Evolutionary conservation across 2,329 filamentous ascomycete species (phyloP), one percentile per base, ranked within the genome.

Genomic region (Capronia epimyces): DNA sequence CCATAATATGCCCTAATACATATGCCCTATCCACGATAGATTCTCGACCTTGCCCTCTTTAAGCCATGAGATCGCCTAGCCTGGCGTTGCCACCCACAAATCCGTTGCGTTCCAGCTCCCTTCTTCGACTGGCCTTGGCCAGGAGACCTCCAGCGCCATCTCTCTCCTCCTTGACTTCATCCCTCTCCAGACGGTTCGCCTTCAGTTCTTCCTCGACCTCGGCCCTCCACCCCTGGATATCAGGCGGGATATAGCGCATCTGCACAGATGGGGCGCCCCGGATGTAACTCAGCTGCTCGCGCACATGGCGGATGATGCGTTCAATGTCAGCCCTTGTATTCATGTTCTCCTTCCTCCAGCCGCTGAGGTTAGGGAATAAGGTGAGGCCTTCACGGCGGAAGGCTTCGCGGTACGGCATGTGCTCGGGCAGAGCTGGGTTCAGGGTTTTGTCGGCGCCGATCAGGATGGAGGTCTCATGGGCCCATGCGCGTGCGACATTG

Each of bases 401-500:
- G 57, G 94, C 89, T 57, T 87, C 83, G 51, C 89, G 82, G 75
- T 91, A 94, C 0, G 89, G 87, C 6, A 91, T 82, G 62, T 94
- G 83, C 29, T 80, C 71, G 0, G 93, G 91, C 22, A 97, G 84
- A 10, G 81, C 78, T 15, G 85, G 79, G 65, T 80, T 73, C 57
- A 96, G 84, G 50, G 80, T 79, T 57, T 85, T 77, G 53, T 86
- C 77, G 50, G 82, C 83, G 60, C 84, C 83, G 56, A 94, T 87
- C 53, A 89, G 89, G 60, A 97, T 88, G 54, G 87, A 86, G 10
- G 93, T 98, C 72, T 98, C 93, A 70, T 95, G 91, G 20, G 90
- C 89, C 93, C 93, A 98, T 24, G 91, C 89, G 47, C 93, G 86
- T 36, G 93, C 93, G 5, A 98, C 93, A 64, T 98, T 98, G 58